These are phyloP conservation scores for Geoglossum glabrum DNA, from an alignment of 495 filamentous ascomycete genomes.

Conservation along the genomic window DNA sequence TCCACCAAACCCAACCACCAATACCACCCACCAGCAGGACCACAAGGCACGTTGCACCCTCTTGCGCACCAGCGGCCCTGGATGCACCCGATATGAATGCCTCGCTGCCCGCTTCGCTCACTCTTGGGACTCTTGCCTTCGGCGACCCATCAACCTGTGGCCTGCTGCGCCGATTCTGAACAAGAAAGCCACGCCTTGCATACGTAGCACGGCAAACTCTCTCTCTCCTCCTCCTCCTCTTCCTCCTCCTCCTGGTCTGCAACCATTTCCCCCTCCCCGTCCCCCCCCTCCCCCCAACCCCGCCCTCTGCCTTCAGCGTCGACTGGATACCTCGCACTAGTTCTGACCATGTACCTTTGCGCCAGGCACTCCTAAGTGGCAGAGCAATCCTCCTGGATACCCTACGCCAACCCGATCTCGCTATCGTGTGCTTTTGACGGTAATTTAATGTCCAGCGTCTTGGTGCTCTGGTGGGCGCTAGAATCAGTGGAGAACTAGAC, in stretches of 20 bases:
- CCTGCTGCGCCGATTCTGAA: neutral
- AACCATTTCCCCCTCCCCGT: neutral
- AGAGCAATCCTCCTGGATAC: neutral
- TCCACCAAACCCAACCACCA: too few relatives aligned
- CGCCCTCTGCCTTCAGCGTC: neutral
- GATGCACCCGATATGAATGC: neutral
- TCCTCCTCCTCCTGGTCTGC: neutral
- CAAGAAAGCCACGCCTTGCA: neutral
- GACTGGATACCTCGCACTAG: neutral
- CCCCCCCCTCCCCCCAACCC: neutral
- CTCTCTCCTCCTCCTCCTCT: neutral
- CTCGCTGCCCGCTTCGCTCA: neutral
- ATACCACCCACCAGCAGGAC: too few relatives aligned
- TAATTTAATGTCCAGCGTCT: conserved; percentile 1
- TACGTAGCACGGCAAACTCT: neutral
- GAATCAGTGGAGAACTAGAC: neutral
- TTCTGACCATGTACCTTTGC: neutral
- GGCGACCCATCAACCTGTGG: neutral
- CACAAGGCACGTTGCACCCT: too few relatives aligned
- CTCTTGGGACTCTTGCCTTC: neutral
- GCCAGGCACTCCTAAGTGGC: neutral
- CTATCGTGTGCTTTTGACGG: neutral
- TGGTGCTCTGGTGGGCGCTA: neutral
- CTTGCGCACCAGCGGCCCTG: neutral
- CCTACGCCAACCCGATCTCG: neutral